Percentiles rank a stretch among this genome's conserved stretches.
These are phyloP conservation scores for Lodderomyces theae DNA, from an alignment of 1,139 yeast genomes.

Conservation along the genomic window DNA sequence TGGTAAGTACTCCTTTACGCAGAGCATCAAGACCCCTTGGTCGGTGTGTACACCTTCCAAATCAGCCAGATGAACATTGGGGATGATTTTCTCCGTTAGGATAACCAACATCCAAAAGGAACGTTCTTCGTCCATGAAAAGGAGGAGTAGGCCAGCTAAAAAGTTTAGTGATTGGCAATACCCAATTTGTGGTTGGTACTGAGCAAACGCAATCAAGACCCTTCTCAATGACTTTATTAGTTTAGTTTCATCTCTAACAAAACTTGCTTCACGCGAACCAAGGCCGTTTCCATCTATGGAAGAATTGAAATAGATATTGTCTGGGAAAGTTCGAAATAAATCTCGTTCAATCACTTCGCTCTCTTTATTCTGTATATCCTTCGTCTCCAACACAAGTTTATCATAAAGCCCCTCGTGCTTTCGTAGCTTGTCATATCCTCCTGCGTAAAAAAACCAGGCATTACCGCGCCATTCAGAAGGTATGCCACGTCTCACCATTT, in stretches of 20 bases:
- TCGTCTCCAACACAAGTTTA: constrained; percentile 56
- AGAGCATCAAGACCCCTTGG: constrained; percentile 90
- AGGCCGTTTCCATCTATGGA: constrained; percentile 6
- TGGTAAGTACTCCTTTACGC: constrained; percentile 81
- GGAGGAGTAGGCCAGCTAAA: constrained; percentile 75
- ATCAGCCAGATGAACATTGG: constrained; percentile 87
- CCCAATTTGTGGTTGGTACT: constrained; percentile 86
- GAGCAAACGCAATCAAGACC: constrained; percentile 79
- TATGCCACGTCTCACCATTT: constrained; percentile 84
- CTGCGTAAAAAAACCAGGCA: constrained; percentile 97
- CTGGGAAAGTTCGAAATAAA: constrained; percentile 90
- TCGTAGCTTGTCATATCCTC: constrained; percentile 74
- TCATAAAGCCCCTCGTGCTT: constrained; percentile 74
- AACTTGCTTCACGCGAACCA: background rate
- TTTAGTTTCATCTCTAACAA: constrained; percentile 46
- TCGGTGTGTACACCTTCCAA: constrained; percentile 93
- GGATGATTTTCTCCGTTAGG: constrained; percentile 78
- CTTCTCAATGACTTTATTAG: constrained; percentile 73
- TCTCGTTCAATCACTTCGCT: constrained; percentile 93
- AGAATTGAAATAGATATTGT: constrained; percentile 67
- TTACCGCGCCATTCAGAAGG: constrained; percentile 97
- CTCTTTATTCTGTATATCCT: constrained; percentile 57
- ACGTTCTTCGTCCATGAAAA: constrained; percentile 84
- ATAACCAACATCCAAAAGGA: constrained; percentile 96
- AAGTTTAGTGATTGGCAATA: constrained; percentile 94